phyloP scores from a whole-genome alignment of 805 yeast genomes.

The Scheffersomyces stipitis region DNA sequence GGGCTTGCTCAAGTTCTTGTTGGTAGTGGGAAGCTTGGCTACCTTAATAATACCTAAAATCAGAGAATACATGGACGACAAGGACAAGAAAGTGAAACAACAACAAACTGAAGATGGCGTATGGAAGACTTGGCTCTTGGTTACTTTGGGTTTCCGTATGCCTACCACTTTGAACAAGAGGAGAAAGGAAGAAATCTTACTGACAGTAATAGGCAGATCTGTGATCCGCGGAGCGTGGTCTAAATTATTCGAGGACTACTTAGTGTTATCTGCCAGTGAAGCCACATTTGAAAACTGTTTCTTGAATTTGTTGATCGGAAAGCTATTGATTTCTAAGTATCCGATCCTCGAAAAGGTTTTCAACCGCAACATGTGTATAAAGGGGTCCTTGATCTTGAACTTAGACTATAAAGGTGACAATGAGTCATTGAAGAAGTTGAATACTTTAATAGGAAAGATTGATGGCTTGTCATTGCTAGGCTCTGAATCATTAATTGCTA shows the following conservation, averaged over 20 bases:
- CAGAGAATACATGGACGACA: not conserved
- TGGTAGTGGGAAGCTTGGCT: conserved; percentile 9
- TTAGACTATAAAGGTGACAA: conserved; percentile 30
- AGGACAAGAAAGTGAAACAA: not conserved
- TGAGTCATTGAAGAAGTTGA: conserved; percentile 19
- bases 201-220: conserved; percentile 9
- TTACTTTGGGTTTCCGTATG: conserved; percentile 26
- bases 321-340: conserved; percentile 20
- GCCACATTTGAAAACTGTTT: conserved; percentile 34
- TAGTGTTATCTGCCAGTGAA: conserved; percentile 27
- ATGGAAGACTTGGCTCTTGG: conserved; percentile 23
- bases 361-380: conserved; percentile 22
- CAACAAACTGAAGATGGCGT: conserved; percentile 2
- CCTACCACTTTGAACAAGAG: conserved; percentile 19
- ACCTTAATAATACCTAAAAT: conserved; percentile 10
- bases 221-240: conserved; percentile 4
- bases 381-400: conserved; percentile 25
- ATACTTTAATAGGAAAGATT: conserved; percentile 24
- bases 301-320: conserved; percentile 29
- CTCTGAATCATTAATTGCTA: conserved; percentile 21
- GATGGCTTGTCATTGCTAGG: conserved; percentile 34
- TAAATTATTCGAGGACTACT: conserved; percentile 24
- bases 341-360: conserved; percentile 20
- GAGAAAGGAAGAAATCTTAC: conserved; percentile 14
- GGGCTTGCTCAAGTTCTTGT: conserved; percentile 7